Evolutionary conservation across 495 filamentous ascomycete genomes (phyloP), one percentile per base, ranked within the genome.

Genomic region (Clavariopsis aquatica): DNA sequence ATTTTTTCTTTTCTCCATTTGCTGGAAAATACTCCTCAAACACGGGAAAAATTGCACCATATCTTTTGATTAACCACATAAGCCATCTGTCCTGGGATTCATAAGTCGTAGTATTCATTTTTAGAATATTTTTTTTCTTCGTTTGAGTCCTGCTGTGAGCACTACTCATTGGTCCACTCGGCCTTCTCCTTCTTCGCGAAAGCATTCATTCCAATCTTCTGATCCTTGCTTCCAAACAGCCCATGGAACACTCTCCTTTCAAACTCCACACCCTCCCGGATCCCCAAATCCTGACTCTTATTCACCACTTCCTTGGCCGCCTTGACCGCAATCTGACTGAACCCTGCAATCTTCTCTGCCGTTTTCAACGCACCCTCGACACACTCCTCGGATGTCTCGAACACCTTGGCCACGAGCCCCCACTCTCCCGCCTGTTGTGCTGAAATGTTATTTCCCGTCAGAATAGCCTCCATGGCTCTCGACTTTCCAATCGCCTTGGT

Each of bases 241-340:
- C 83, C 81, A 74, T 98, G 94, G 80, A 98, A 98, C 60, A 97
- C 79, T 53, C 93, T 81, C 73, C 94, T 80, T 84, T 98, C 94
- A 78, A 83, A 97, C 79, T 98, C 95, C 0, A 98, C 87, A 0
- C 94, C 94, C 71, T 97, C 95, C 69, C 87, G 81, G 64, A 98
- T 77, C 13, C 85, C 78, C 65, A 93, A 73, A 69, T 98, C 93
- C 80, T 96, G 91, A 71, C 90, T 93, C 86, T 96, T 96, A 71
- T 96, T 96, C 26, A 98, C 92, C 19, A 92, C 95, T 82, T 98
- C 94, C 84, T 98, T 98, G 8, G 86, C 89, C n/a, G 90, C 94
- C 80, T 88, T 84, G 24, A 95, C 86, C 0, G 92, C 89, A 36
- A 98, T 85, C 68, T 78, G 82, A 29, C 87, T 89, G 73, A 91